Evolutionary conservation across 768 basidiomycete genomes (phyloP), one percentile per base, ranked within the genome.

Genomic region (Suillus spraguei): DNA sequence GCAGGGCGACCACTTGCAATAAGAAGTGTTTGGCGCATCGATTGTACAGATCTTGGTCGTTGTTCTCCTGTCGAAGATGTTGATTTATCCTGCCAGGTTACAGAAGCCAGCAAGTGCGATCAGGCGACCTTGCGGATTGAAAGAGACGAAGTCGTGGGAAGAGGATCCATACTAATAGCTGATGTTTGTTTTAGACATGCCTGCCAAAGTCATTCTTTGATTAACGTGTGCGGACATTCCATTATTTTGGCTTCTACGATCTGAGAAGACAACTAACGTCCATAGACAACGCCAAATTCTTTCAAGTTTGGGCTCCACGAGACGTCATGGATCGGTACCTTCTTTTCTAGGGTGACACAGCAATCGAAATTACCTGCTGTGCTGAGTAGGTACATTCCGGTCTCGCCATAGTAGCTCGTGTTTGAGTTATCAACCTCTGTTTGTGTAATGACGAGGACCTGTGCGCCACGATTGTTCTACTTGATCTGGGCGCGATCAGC

Each of bases 301-400:
- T 96, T 94, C 58, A 94, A 94, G 69, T 94, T 95, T 9, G 97
- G 95, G 67, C 89, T 94, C 97, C 97, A 99, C 17, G 86, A 78
- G 65, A 97, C 97, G 74, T 98, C 97, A 70, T 97, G 95, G 67
- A 99, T 94, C 0, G 95, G 95, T 1, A n/a, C n/a, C n/a, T 98
- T 96, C 80, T 97, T 98, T 78, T 97, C 95, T 68, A 93, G 79
- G 1, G 83, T 79, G 33, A 98, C 91, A 35, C 94, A 83, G 72
- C 92, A 94, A 72, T 98, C 96, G 69, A 95, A 98, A 68, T 94
- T 92, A 17, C 97, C 96, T 9, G 93, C 90, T 20, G 95, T 4
- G 28, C 28, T 28, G 4, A 28, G 28, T 28, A 28, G 28, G 28
- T 28, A 28, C 28, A 28, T 28, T 2, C 28, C 28, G 4, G 4